Percentiles rank a stretch among this genome's conserved stretches.
Evolutionary conservation across 805 yeast species (phyloP).

Genomic region (Pichia kluyveri): DNA sequence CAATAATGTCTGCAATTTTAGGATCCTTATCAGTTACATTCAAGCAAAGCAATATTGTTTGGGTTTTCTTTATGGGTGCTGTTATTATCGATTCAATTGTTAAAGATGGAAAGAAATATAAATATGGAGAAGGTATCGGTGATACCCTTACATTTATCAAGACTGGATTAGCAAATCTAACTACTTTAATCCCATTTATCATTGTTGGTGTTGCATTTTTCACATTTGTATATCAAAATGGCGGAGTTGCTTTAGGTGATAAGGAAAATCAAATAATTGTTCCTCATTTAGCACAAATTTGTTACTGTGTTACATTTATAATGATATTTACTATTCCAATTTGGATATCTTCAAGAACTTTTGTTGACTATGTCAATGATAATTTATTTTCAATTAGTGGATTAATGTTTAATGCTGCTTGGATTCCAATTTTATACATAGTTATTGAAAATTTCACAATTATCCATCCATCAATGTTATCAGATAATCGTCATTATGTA

Average conservation of each 20-base stretch:
- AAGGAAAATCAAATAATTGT: slow-evolving; percentile 72
- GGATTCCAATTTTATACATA: slow-evolving; percentile 29
- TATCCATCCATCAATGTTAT: slow-evolving; percentile 82
- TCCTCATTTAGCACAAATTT: slow-evolving; percentile 69
- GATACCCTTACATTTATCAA: slow-evolving; percentile 17
- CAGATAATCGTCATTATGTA: slow-evolving; percentile 91
- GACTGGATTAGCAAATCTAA: slow-evolving; percentile 26
- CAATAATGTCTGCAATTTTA: slow-evolving; percentile 38
- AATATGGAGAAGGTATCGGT: slow-evolving; percentile 22
- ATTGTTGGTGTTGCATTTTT: slow-evolving; percentile 45
- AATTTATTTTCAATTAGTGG: slow-evolving; percentile 18
- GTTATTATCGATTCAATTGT: slow-evolving; percentile 44
- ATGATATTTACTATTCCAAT: slow-evolving; percentile 62
- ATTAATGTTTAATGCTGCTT: slow-evolving; percentile 14
- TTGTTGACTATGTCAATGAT: slow-evolving; percentile 32
- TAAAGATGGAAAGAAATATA: slow-evolving; percentile 23
- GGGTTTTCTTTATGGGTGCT: slow-evolving; percentile 61
- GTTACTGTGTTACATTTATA: slow-evolving; percentile 65
- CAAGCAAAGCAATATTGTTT: slow-evolving; percentile 86
- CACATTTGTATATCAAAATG: slow-evolving; percentile 54
- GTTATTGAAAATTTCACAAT: slow-evolving; percentile 54
- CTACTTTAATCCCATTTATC: slow-evolving; percentile 37
- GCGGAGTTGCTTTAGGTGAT: slow-evolving; percentile 88
- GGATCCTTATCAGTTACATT: slow-evolving; percentile 62
- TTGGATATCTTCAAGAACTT: slow-evolving; percentile 44